Conservation (phyloP, 495 filamentous ascomycete genomes). For the Penicillium verhagenii region DNA sequence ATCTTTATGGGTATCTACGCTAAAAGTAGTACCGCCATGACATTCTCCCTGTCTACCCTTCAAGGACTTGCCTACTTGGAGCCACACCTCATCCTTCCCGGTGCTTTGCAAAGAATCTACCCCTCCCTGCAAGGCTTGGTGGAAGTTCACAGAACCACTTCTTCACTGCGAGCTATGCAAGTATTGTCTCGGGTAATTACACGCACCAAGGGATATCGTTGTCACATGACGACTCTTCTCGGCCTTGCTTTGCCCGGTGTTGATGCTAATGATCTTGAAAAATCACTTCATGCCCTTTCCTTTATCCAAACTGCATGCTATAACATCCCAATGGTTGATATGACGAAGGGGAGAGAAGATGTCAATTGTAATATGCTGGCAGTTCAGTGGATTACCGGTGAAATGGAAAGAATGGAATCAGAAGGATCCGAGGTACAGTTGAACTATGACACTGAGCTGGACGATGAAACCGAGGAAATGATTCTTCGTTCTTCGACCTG, state of each 20-base stretch:
- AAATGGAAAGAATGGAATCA: conserved; percentile 89
- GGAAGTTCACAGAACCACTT: conserved; percentile 95
- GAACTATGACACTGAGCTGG: conserved; percentile 79
- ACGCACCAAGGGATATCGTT: conserved; percentile 86
- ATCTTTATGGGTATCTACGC: conserved; percentile 98
- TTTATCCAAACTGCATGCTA: conserved; percentile 95
- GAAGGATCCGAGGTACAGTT: conserved; percentile 81
- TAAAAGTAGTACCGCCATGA: conserved; percentile 88
- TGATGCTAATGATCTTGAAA: conserved; percentile 96
- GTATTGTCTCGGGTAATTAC: conserved; percentile 86
- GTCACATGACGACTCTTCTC: conserved; percentile 88
- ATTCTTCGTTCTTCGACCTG: conserved; percentile 96
- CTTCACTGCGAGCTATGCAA: conserved; percentile 86
- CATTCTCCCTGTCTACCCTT: conserved; percentile 83
- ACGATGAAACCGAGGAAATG: conserved; percentile 80
- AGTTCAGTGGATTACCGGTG: conserved; percentile 87
- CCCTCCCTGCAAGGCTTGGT: conserved; percentile 94
- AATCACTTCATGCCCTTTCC: conserved; percentile 89
- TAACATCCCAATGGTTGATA: conserved; percentile 84
- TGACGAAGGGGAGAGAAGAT: conserved; percentile 67
- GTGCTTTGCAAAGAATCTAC: conserved; percentile 93
- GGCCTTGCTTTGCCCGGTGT: conserved; percentile 93
- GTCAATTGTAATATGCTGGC: conserved; percentile 75
- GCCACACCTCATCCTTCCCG: conserved; percentile 88
- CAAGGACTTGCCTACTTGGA: conserved; percentile 89